Base-by-base conservation (phyloP, 2,329 filamentous ascomycete species). In the Coleophoma eucalyptorum region DNA sequence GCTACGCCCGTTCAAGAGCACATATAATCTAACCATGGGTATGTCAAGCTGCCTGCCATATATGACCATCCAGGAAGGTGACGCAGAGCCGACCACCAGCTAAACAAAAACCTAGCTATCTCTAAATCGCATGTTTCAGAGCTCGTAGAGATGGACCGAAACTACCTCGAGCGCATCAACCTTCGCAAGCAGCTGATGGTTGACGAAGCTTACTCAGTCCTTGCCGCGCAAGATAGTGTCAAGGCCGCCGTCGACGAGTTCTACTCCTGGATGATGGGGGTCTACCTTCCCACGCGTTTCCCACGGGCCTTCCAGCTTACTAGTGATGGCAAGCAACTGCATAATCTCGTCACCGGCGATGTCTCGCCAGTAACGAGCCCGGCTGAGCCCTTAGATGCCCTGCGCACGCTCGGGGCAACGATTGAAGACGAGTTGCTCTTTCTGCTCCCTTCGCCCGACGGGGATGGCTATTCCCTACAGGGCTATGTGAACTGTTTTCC, bases 21-120 rank as follows among this genome's bases (percentile, higher is more conserved):
- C 76, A 58, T 86, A 81, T 60, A 75, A 84, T 60, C 65, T 86
- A 46, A 84, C 81, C 7, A 85, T 86, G 82, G 78, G 81, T 83
- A 66, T 54, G 66, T 26, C 8, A 26, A 43, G 6, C 3, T 2
- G 13, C 13, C 35, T 11, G 12, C 15, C 35, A n/a, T 8, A 3
- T 15, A 18, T 38, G 6, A 12, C 13, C 35, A 15, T 12, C 21
- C 26, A 26, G 26, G 6, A 26, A 26, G 4, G 26, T 8, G 26
- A 7, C 26, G 10, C 26, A 26, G 6, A 26, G 10, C 26, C 26
- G 26, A 26, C 26, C 26, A 26, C 26, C 26, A 26, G 26, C 26
- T 38, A 18, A n/a, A 5, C 13, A 5, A 8, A 38, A 6, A n/a
- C 5, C 8, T 57, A 83, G 80, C 72, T 4, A 69, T 84, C 21